Evolutionary conservation across 495 filamentous ascomycete species (phyloP).

Genomic region (Penicillium desertorum): DNA sequence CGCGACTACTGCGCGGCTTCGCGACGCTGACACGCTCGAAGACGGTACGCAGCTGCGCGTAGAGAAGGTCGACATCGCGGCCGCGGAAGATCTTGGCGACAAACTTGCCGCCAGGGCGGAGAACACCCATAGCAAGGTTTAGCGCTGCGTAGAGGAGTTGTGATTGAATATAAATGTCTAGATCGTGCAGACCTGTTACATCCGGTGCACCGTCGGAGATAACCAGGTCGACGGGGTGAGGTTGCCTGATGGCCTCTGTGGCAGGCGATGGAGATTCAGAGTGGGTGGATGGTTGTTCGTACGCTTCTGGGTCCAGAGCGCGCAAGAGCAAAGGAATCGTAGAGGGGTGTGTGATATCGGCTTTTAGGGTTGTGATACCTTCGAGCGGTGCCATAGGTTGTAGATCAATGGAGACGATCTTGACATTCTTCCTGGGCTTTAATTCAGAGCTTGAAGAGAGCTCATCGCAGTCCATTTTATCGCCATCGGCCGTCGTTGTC

Average conservation of each 20-base stretch:
- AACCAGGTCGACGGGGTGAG: constrained; percentile 83
- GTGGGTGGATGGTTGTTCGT: constrained; percentile 50
- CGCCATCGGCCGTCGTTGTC: constrained; percentile 25
- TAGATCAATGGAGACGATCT: constrained; percentile 92
- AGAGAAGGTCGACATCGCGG: constrained; percentile 87
- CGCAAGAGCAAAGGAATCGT: constrained; percentile 85
- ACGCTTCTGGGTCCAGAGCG: constrained; percentile 76
- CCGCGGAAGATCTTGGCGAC: constrained; percentile 97
- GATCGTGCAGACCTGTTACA: constrained; percentile 92
- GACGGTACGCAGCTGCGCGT: constrained; percentile 85
- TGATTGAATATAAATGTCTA: constrained; percentile 96
- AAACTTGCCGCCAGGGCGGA: constrained; percentile 90
- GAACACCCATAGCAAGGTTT: constrained; percentile 85
- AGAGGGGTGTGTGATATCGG: constrained; percentile 95
- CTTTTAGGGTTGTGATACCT: constrained; percentile 85
- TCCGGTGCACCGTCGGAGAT: constrained; percentile 94
- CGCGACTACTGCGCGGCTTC: constrained; percentile 87
- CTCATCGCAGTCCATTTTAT: constrained; percentile 27
- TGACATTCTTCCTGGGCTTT: constrained; percentile 70
- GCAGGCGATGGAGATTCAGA: constrained; percentile 18
- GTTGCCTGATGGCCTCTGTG: constrained; percentile 46
- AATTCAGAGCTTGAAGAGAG: constrained; percentile 36
- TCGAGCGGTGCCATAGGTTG: constrained; percentile 93
- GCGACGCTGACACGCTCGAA: constrained; percentile 86
- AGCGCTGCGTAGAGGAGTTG: constrained; percentile 92